Evolutionary conservation across 2,329 filamentous ascomycete genomes (phyloP).

Genomic region (Scytalidium sp.): DNA sequence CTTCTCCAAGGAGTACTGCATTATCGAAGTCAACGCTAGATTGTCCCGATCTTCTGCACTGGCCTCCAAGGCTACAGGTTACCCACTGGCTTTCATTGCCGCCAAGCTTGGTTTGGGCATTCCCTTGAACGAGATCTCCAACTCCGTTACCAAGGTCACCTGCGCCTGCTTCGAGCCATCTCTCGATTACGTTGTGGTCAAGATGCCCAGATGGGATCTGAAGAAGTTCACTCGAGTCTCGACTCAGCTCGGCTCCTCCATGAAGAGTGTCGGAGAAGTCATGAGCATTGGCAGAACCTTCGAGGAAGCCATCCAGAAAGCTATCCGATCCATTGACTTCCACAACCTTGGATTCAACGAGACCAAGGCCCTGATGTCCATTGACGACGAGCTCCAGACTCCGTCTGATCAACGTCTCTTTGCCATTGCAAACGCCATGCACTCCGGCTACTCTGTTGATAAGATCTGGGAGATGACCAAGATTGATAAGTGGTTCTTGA

Average conservation of each 20-base stretch:
- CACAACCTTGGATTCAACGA: conserved; percentile 94
- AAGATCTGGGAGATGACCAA: conserved; percentile 98
- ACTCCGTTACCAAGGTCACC: conserved; percentile 92
- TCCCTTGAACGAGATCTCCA: conserved; percentile 92
- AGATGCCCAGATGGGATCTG: conserved; percentile 98
- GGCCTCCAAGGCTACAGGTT: conserved; percentile 95
- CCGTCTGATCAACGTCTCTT: conserved; percentile 97
- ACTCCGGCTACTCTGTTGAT: conserved; percentile 86
- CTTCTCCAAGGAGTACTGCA: conserved; percentile 93
- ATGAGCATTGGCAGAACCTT: conserved; percentile 98
- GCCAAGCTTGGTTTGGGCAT: conserved; percentile 95
- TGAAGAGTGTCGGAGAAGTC: conserved; percentile 99
- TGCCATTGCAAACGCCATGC: conserved; percentile 97
- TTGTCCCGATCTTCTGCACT: conserved; percentile 92
- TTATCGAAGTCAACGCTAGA: conserved; percentile 98
- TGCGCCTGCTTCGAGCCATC: conserved; percentile 98
- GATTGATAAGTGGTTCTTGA: conserved; percentile 98
- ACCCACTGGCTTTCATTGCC: conserved; percentile 92
- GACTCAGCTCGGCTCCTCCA: conserved; percentile 91
- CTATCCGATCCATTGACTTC: conserved; percentile 91
- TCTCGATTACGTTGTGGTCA: conserved; percentile 95
- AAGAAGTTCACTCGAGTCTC: conserved; percentile 99
- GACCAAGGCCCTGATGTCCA: conserved; percentile 88
- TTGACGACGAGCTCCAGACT: conserved; percentile 93
- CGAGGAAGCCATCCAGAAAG: conserved; percentile 98